Evolutionary conservation across 2,329 filamentous ascomycete species (phyloP), one percentile per base, ranked within the genome.

Genomic region (Bipolaris zeicola): DNA sequence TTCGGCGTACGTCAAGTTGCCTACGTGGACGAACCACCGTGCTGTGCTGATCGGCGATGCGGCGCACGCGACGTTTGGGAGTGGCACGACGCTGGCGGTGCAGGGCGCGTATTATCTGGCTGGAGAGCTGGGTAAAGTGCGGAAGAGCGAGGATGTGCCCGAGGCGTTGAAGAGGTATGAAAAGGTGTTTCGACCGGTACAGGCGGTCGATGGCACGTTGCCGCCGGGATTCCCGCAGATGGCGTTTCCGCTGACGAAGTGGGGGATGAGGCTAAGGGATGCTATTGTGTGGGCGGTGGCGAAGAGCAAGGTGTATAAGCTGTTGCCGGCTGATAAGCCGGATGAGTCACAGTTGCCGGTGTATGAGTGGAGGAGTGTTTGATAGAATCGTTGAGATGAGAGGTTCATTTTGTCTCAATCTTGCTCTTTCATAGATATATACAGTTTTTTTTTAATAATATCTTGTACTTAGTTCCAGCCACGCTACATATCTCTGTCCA

Each of bases 41-140:
- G 77, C 85, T 2, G 79, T 76, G 1, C 72, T 86, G 0, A 49
- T 86, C 0, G 85, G 85, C 0, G 85, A 88, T 59, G 82, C 85
- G 1, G 78, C 69, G 0, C 75, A 75, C 44, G 73, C 71, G 20
- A 73, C 66, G 0, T 68, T 71, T 42, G 70, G 69, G 8, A 46
- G 71, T 4, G 70, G 71, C 1, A 67, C 69, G 4, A 72, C 68
- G 7, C 61, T 76, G 3, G 77, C 77, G 2, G 72, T 79, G 20
- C 59, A 71, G 3, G 76, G 77, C 1, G 73, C 73, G 1, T 80
- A 78, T 43, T 60, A 73, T 1, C 58, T 80, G 2, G 75, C 77
- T 8, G 76, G 76, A 2, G 76, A 78, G 54, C 57, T 78, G 7
- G 63, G 65, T 1, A 66, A 62, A 46, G 61, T 66, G 7, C 18